Evolutionary conservation across 352 stramenopile species (phyloP).

Genomic region (Phytophthora agathidicida): DNA sequence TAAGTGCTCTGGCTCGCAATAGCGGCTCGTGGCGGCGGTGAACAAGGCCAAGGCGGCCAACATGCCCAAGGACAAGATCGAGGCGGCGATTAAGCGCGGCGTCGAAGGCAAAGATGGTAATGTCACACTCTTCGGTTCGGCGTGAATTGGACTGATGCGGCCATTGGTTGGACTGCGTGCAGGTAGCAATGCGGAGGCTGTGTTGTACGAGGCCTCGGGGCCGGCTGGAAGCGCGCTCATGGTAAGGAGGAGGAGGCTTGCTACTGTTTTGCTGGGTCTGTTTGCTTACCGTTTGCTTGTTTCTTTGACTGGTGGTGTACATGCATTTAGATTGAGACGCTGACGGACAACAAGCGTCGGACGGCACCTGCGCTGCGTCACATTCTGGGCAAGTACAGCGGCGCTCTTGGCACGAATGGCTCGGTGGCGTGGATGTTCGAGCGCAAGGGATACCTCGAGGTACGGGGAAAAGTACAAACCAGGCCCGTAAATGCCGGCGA

Average conservation of each 20-base stretch:
- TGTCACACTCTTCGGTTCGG: not conserved
- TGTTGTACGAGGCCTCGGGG: conserved; percentile 84
- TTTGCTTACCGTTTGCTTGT: not conserved
- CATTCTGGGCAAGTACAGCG: conserved; percentile 74
- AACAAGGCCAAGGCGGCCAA: conserved; percentile 83
- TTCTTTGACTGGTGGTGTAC: not conserved
- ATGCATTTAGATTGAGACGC: conserved; percentile 70
- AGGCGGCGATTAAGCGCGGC: conserved; percentile 82
- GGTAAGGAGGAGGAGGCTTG: conserved; percentile 45
- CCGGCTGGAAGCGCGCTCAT: conserved; percentile 76
- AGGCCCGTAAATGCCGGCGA: no score
- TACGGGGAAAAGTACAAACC: conserved; percentile 27
- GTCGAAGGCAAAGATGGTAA: conserved; percentile 79
- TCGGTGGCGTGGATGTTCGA: conserved; percentile 89
- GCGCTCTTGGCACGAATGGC: conserved; percentile 72
- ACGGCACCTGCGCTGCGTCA: conserved; percentile 82
- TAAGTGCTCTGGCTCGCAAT: conserved; percentile 1
- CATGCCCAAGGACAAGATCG: conserved; percentile 87
- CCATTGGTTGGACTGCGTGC: conserved; percentile 1
- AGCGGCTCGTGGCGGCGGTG: conserved; percentile 59
- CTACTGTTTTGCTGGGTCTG: no score
- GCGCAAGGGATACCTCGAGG: conserved; percentile 84
- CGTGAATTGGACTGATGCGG: not conserved
- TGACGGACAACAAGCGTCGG: conserved; percentile 85
- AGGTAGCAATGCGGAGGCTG: conserved; percentile 70